Conservation (phyloP, 1,284 basidiomycete genomes). For the Apiotrichum veenhuisii region DNA sequence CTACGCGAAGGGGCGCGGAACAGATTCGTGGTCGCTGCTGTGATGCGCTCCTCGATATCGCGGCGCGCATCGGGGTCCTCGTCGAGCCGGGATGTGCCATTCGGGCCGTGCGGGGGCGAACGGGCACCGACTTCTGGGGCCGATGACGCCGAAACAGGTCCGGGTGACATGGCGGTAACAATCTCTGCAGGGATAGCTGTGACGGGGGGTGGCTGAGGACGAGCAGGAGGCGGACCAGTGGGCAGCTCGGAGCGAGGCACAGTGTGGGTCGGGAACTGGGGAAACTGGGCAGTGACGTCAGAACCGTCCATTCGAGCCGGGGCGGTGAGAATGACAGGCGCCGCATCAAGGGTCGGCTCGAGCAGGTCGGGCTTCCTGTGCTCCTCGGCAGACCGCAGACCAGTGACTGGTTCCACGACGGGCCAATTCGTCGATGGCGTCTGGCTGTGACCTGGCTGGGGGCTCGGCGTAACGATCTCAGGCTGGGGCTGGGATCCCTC, state of each 20-base stretch:
- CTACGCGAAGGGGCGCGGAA: constrained; percentile 36
- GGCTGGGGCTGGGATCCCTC: constrained; percentile 1
- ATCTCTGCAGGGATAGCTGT: neutral
- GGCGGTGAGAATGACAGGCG: neutral
- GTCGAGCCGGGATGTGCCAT: constrained; percentile 21
- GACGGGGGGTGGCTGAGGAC: constrained; percentile 8
- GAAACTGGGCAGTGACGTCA: neutral
- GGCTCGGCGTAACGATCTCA: too few relatives aligned
- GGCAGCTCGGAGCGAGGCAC: constrained; percentile 14
- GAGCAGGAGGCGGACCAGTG: constrained; percentile 13
- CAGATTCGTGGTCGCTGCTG: constrained; percentile 41
- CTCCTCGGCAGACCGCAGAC: neutral
- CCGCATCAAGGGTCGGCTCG: neutral
- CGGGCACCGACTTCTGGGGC: neutral
- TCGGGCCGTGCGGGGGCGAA: constrained; percentile 1
- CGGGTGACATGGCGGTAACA: constrained; percentile 5
- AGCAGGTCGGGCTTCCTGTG: neutral
- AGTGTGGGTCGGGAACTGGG: constrained; percentile 3
- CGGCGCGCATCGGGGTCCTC: constrained; percentile 35
- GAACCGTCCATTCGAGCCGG: neutral
- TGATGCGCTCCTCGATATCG: constrained; percentile 46
- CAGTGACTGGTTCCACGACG: neutral
- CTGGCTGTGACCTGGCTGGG: neutral
- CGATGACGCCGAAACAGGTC: neutral
- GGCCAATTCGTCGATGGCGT: neutral